A percentile compares a stretch with the other conserved stretches of the same genome.
Conservation (phyloP, 257 asterid species). For the Echium plantagineum region DNA sequence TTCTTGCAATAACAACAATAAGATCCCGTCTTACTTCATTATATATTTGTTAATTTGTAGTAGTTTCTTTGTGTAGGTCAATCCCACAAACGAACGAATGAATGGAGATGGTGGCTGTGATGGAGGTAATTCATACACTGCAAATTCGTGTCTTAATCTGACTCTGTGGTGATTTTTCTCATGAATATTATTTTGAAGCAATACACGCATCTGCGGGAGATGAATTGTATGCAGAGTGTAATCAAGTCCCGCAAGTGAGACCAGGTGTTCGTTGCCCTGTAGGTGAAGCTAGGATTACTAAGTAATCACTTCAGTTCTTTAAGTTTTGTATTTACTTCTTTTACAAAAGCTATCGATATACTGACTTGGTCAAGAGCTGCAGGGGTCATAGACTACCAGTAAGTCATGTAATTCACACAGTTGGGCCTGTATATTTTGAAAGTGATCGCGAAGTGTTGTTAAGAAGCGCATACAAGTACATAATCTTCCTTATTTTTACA, state of each 20-base stretch:
- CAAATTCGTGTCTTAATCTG: too few relatives aligned
- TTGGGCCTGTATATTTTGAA: slow-evolving; percentile 74
- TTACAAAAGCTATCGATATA: slow-evolving; percentile 1
- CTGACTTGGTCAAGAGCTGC: slow-evolving; percentile 19
- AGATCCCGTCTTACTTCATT: too few relatives aligned
- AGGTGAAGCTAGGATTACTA: slow-evolving; percentile 97
- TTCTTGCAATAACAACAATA: too few relatives aligned
- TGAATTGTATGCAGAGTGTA: slow-evolving; percentile 65
- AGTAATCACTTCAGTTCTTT: slow-evolving; percentile 37
- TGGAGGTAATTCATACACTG: slow-evolving; percentile 63
- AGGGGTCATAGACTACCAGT: slow-evolving; percentile 88
- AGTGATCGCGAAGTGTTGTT: slow-evolving; percentile 50
- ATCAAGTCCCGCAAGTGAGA: slow-evolving; percentile 58
- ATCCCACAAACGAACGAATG: slow-evolving; percentile 87
- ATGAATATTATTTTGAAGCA: slow-evolving; percentile 34
- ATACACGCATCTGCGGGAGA: slow-evolving; percentile 96
- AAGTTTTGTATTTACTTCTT: too few relatives aligned
- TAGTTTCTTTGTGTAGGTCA: slow-evolving; percentile 39
- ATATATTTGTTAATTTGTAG: neutral
- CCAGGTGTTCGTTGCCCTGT: slow-evolving; percentile 91
- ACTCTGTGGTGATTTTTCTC: too few relatives aligned
- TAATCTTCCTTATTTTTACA: too few relatives aligned
- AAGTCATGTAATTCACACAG: slow-evolving; percentile 88
- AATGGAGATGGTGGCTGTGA: slow-evolving; percentile 97
- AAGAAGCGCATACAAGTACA: slow-evolving; percentile 72